Percentiles rank a stretch among this genome's conserved stretches.
These are phyloP conservation scores for Pseudozyma sp. DNA, from an alignment of 1,284 basidiomycete genomes.

Conservation along the genomic window DNA sequence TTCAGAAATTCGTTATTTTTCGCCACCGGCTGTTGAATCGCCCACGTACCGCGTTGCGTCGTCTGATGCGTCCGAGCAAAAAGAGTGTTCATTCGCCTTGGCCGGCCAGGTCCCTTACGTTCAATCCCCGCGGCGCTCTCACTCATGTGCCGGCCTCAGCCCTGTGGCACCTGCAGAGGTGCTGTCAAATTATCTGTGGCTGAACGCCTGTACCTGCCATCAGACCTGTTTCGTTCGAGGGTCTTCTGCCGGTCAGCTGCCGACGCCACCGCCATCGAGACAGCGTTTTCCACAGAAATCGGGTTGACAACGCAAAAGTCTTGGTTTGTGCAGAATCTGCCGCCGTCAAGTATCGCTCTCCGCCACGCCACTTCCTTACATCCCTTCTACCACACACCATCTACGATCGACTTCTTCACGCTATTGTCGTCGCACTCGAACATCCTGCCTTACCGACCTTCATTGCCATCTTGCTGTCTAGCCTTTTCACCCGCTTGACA, in stretches of 20 bases:
- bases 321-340: not conserved
- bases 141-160: not conserved
- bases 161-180: no score
- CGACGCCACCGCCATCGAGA: conserved; percentile 20
- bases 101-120: not conserved
- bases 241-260: not conserved
- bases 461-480: no score
- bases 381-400: not conserved
- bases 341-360: no score
- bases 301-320: not conserved
- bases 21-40: no score
- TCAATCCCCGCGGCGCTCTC: conserved; percentile 21
- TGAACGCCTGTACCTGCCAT: no score
- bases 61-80: no score
- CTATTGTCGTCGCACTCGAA: not conserved
- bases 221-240: not conserved
- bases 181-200: not conserved
- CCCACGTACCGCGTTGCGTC: not conserved
- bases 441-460: not conserved
- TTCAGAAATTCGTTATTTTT: no score
- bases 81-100: no score
- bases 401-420: not conserved
- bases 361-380: no score
- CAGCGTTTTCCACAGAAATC: not conserved
- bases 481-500: no score